These are phyloP conservation scores for Solanum piurae DNA, from an alignment of 257 asterid species.

Conservation along the genomic window DNA sequence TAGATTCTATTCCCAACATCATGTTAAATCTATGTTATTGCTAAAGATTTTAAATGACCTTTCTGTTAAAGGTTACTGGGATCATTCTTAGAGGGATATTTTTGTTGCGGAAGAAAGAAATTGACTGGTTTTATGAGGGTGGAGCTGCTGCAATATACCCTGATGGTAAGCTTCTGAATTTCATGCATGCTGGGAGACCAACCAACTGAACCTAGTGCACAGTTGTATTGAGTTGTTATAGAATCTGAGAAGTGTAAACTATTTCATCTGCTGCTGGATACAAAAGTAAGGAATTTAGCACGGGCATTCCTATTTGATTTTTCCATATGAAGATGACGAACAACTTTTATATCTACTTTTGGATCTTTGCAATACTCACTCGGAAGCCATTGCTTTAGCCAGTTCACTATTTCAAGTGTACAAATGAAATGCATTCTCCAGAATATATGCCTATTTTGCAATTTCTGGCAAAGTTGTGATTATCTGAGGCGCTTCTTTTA, in stretches of 20 bases:
- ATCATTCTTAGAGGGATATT: slow-evolving; percentile 86
- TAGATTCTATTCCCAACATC: background rate
- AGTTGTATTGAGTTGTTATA: background rate
- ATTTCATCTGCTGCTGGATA: background rate
- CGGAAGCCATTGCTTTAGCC: background rate
- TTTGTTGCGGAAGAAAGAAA: slow-evolving; percentile 88
- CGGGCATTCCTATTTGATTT: background rate
- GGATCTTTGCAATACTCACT: background rate
- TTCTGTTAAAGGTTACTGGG: slow-evolving; percentile 65
- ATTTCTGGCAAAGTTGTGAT: background rate
- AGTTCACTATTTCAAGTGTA: background rate
- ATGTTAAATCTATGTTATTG: background rate
- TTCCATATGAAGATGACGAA: background rate
- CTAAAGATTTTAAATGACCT: background rate
- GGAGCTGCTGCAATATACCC: slow-evolving; percentile 98
- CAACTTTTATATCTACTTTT: background rate
- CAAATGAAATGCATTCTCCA: background rate
- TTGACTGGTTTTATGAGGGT: slow-evolving; percentile 97
- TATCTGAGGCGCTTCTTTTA: background rate
- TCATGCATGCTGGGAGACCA: background rate
- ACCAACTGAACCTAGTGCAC: background rate
- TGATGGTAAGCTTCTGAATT: slow-evolving; percentile 48
- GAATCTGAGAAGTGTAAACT: background rate
- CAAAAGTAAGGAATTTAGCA: background rate
- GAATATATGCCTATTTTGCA: background rate